phyloP scores from a whole-genome alignment of 208 protist genomes.

The Leishmania aethiopica region DNA sequence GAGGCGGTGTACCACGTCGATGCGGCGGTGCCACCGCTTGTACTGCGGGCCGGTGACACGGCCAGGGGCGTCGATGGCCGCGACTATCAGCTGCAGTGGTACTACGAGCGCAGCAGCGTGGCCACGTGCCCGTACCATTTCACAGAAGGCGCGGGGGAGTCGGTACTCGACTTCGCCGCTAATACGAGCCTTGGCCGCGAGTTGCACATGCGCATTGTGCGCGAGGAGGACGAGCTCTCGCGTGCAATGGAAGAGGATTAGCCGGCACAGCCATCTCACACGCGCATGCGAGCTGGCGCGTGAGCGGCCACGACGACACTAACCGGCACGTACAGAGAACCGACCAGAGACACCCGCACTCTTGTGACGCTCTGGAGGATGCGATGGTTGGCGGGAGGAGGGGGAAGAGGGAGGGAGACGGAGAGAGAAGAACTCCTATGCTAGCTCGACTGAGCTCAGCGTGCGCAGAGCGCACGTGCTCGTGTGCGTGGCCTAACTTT shows the following conservation, averaged over 20 bases:
- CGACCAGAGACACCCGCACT: neutral
- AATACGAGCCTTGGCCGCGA: conserved; percentile 50
- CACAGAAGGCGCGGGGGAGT: conserved; percentile 45
- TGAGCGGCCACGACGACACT: neutral
- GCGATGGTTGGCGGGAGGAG: neutral
- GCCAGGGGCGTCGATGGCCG: conserved; percentile 27
- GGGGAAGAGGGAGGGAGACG: neutral
- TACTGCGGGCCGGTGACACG: conserved; percentile 43
- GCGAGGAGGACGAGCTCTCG: conserved; percentile 7
- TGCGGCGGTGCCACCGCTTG: conserved; percentile 4
- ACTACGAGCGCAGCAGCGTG: conserved; percentile 53
- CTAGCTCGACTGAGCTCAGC: conserved; percentile 4
- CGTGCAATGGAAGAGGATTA: conserved; percentile 14
- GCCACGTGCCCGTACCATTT: conserved; percentile 68
- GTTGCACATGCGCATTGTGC: conserved; percentile 46
- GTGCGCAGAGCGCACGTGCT: neutral
- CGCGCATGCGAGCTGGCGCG: neutral
- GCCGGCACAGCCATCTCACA: neutral
- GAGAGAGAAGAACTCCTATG: neutral
- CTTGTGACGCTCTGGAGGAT: neutral
- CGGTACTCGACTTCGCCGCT: conserved; percentile 56
- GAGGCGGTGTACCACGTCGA: conserved; percentile 10
- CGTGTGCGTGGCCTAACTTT: neutral
- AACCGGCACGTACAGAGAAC: neutral
- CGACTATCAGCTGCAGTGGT: conserved; percentile 45